phyloP scores from a whole-genome alignment of 108 stramenopile species.

The Poteriospumella lacustris region DNA sequence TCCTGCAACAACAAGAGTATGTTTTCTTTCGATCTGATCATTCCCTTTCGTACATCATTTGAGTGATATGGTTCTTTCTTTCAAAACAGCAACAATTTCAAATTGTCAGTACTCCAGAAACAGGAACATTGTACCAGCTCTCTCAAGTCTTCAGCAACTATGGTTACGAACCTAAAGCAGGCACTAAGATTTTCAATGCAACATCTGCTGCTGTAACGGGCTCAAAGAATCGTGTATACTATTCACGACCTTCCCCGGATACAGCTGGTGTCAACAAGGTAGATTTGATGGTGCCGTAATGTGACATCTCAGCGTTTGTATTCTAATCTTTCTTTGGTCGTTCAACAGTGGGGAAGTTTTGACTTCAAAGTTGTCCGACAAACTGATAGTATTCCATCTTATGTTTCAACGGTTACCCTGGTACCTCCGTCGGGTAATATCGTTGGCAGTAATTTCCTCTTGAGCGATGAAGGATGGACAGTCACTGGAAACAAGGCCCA shows the following conservation, averaged over 20 bases:
- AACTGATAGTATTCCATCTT: constrained; percentile 28
- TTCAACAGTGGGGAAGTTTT: constrained; percentile 33
- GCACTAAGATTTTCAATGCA: constrained; percentile 36
- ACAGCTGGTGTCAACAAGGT: constrained; percentile 25
- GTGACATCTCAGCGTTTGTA: no score
- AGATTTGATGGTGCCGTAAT: neutral
- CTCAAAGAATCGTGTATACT: constrained; percentile 48
- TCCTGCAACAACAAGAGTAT: neutral
- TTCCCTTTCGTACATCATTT: no score
- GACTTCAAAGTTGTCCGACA: constrained; percentile 47
- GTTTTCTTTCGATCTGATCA: neutral
- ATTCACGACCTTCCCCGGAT: constrained; percentile 49
- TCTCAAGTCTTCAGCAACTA: constrained; percentile 56
- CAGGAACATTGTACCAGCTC: constrained; percentile 54
- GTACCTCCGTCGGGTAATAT: constrained; percentile 39
- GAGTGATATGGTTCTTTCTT: neutral
- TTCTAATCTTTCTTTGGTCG: no score
- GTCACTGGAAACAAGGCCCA: constrained; percentile 40
- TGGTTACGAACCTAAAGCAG: constrained; percentile 61
- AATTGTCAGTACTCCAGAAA: constrained; percentile 30
- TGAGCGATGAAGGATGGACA: constrained; percentile 45
- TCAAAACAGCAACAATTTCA: neutral
- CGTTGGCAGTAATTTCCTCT: constrained; percentile 48
- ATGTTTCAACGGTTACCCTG: constrained; percentile 54
- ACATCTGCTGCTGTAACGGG: constrained; percentile 46